These are phyloP conservation scores for Boletus sensibilis DNA, from an alignment of 768 basidiomycete species.

Conservation along the genomic window DNA sequence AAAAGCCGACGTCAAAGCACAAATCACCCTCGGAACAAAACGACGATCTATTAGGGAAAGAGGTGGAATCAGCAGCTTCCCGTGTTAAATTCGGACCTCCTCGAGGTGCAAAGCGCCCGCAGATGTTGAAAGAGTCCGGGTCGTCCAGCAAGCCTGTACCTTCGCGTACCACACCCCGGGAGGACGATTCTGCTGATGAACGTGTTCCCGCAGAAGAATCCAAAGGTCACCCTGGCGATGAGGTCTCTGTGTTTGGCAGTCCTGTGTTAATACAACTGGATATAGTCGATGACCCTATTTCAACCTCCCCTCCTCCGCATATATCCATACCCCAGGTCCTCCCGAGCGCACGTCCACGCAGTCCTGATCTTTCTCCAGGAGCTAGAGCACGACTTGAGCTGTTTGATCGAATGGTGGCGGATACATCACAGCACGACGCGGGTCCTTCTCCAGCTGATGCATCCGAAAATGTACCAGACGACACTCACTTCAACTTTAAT, in stretches of 20 bases:
- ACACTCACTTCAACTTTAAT: not conserved
- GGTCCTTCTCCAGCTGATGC: not conserved
- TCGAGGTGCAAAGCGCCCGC: slow-evolving; percentile 18
- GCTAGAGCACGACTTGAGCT: slow-evolving; percentile 28
- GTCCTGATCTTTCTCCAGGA: slow-evolving; percentile 27
- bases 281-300: not conserved
- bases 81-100: slow-evolving; percentile 28
- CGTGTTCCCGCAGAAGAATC: not conserved
- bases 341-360: not conserved
- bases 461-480: not conserved
- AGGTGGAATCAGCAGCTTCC: not conserved
- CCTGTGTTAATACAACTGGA: not conserved
- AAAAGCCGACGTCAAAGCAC: not conserved
- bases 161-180: not conserved
- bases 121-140: not conserved
- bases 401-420: slow-evolving; percentile 28
- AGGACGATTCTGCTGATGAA: not conserved
- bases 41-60: slow-evolving; percentile 2
- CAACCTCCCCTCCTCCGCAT: not conserved
- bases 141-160: not conserved
- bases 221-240: not conserved
- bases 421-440: not conserved
- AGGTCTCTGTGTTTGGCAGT: not conserved
- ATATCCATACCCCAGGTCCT: slow-evolving; percentile 5
- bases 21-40: not conserved